Evolutionary conservation across 1,284 basidiomycete genomes (phyloP), one percentile per base, ranked within the genome.

Genomic region (Cryptococcus wingfieldii): DNA sequence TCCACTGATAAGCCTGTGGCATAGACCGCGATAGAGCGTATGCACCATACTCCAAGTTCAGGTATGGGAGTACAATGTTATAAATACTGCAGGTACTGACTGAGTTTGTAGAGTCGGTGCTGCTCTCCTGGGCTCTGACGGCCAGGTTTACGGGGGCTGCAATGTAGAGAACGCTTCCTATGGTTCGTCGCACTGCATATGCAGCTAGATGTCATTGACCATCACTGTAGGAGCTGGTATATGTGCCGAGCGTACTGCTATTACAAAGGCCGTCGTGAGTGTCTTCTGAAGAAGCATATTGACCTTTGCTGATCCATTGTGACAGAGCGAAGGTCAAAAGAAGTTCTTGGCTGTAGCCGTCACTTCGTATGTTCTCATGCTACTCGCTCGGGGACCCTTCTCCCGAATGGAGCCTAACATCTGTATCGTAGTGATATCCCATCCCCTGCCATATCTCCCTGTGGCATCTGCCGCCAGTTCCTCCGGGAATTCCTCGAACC

Each of bases 111-210:
- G 76, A 10, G 92, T 96, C 10, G 92, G 93, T 0, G 90, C 91
- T 0, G 87, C 90, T 0, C 77, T 95, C 12, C 77, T 94, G 18
- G 80, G 84, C 1, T 72, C 81, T 0, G 82, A 86, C 56, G 90
- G 89, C 1, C 76, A 80, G 13, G 83, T 94, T 41, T 82, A 92
- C 59, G 87, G 84, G 53, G 91, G 92, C 5, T 84, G 86, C 39
- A 95, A 94, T 69, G 82, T 95, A 56, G 92, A 96, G 77, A 95
- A 95, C 68, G 90, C 90, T 0, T 89, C 89, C 0, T 93, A 91
- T 70, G 88, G 92, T 88, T 51, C 50, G 78, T 67, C 16, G 2
- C n/a, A 14, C 19, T 16, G 7, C 19, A 39, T 2, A 5, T n/a
- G 46, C 28, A 27, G 14, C 48, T 23, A 18, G n/a, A 34, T 34